Evolutionary conservation across 176 grass and related monocot genomes (phyloP).

Genomic region (Musa schizocarpa): DNA sequence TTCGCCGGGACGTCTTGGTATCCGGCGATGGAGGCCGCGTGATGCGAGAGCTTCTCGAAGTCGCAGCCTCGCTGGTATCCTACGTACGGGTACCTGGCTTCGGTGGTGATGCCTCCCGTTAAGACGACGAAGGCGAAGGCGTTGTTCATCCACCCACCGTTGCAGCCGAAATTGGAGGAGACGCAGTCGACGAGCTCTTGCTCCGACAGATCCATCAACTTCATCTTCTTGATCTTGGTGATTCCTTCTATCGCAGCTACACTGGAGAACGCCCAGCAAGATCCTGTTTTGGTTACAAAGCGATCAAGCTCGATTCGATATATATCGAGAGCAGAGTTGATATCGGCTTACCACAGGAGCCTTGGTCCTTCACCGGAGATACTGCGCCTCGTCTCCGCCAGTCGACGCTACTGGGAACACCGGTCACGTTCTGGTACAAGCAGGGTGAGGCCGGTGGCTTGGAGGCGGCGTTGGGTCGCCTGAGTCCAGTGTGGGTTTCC

Average conservation of each 20-base stretch:
- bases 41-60: slow-evolving; percentile 16
- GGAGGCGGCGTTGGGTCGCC: too few species aligned
- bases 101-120: slow-evolving; percentile 44
- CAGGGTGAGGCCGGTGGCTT: too few species aligned
- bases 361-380: slow-evolving; percentile 42
- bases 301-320: too few species aligned
- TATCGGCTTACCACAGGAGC: slow-evolving; percentile 26
- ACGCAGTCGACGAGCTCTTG: slow-evolving; percentile 77
- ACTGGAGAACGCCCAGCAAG: slow-evolving; percentile 58
- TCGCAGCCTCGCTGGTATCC: slow-evolving; percentile 24
- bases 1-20: slow-evolving; percentile 38
- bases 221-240: slow-evolving; percentile 45
- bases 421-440: too few species aligned
- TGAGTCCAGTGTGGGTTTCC: not conserved
- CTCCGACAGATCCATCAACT: slow-evolving; percentile 49
- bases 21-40: slow-evolving; percentile 26
- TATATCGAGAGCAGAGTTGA: too few species aligned
- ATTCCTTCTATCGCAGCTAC: slow-evolving; percentile 63
- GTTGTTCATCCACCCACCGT: slow-evolving; percentile 36
- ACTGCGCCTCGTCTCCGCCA: slow-evolving; percentile 43
- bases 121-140: slow-evolving; percentile 38
- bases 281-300: slow-evolving; percentile 22
- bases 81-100: slow-evolving; percentile 50
- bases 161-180: slow-evolving; percentile 26
- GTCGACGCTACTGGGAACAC: slow-evolving; percentile 25